Conservation (phyloP, 2,329 filamentous ascomycete species). For the Pseudocercospora pini-densiflorae region DNA sequence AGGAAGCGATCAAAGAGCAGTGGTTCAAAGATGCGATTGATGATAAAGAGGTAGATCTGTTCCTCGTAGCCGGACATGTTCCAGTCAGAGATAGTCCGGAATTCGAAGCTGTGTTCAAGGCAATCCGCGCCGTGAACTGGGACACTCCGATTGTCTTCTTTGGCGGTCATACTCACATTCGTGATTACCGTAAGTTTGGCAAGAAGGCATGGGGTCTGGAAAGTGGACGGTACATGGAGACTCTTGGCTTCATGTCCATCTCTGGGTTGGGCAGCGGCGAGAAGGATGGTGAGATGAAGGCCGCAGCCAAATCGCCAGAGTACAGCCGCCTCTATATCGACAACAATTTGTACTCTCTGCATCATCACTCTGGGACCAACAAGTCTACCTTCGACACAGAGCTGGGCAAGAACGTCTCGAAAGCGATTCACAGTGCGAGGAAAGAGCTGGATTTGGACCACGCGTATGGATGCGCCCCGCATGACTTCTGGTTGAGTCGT, state of each 20-base stretch:
- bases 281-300: constrained; percentile 32
- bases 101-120: constrained; percentile 75
- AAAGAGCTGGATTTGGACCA: constrained; percentile 73
- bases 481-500: constrained; percentile 79
- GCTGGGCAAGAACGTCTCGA: constrained; percentile 72
- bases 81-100: constrained; percentile 76
- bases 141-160: constrained; percentile 89
- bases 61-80: constrained; percentile 85
- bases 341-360: constrained; percentile 84
- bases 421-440: constrained; percentile 71
- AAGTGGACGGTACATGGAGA: constrained; percentile 92
- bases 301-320: constrained; percentile 49
- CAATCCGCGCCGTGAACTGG: constrained; percentile 76
- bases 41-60: constrained; percentile 80
- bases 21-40: constrained; percentile 89
- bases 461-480: constrained; percentile 80
- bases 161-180: constrained; percentile 86
- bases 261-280: constrained; percentile 61
- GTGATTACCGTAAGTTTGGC: constrained; percentile 82
- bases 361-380: constrained; percentile 78
- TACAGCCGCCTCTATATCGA: constrained; percentile 89
- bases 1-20: constrained; percentile 76
- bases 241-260: constrained; percentile 90
- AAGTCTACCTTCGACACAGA: constrained; percentile 74
- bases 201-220: constrained; percentile 77